A percentile compares a stretch with the other conserved stretches of the same genome.
Evolutionary conservation across 495 filamentous ascomycete genomes (phyloP).

Genomic region (Aspergillus incahuasiensis): DNA sequence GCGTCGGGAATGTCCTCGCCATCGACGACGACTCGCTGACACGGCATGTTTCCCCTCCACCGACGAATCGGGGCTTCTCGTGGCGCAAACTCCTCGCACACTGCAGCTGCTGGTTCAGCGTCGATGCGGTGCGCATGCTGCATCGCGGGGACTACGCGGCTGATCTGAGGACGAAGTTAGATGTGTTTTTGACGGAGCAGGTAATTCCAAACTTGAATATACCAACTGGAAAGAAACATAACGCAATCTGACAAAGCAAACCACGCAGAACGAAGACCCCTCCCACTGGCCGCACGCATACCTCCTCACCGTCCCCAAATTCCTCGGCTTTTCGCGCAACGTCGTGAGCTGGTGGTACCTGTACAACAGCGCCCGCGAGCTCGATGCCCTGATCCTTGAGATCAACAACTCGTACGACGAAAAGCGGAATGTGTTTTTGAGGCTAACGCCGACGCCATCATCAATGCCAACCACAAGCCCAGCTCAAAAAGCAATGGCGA

Average conservation of each 20-base stretch:
- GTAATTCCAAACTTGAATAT: too few relatives aligned
- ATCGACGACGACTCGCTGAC: conserved; percentile 9
- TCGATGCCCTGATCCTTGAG: conserved; percentile 66
- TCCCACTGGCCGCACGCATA: conserved; percentile 53
- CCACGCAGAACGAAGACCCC: conserved; percentile 15
- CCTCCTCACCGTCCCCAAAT: conserved; percentile 64
- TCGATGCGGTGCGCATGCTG: conserved; percentile 15
- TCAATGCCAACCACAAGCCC: too few relatives aligned
- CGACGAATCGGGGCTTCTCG: not conserved
- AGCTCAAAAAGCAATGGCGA: too few relatives aligned
- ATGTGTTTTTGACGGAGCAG: conserved; percentile 13
- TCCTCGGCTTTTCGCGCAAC: conserved; percentile 71
- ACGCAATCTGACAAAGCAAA: conserved; percentile 12
- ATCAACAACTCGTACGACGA: conserved; percentile 78
- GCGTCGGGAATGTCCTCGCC: conserved; percentile 6
- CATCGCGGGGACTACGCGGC: conserved; percentile 15
- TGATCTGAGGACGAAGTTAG: conserved; percentile 15
- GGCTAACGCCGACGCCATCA: too few relatives aligned
- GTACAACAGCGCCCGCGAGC: conserved; percentile 52
- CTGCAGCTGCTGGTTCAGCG: conserved; percentile 14
- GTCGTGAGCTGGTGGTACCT: conserved; percentile 79
- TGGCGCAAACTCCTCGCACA: conserved; percentile 1
- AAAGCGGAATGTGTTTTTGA: conserved; percentile 41
- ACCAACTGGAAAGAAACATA: too few relatives aligned
- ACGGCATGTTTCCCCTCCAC: not conserved